Evolutionary conservation across 352 stramenopile species (phyloP).

Genomic region (Aphanomyces astaci): DNA sequence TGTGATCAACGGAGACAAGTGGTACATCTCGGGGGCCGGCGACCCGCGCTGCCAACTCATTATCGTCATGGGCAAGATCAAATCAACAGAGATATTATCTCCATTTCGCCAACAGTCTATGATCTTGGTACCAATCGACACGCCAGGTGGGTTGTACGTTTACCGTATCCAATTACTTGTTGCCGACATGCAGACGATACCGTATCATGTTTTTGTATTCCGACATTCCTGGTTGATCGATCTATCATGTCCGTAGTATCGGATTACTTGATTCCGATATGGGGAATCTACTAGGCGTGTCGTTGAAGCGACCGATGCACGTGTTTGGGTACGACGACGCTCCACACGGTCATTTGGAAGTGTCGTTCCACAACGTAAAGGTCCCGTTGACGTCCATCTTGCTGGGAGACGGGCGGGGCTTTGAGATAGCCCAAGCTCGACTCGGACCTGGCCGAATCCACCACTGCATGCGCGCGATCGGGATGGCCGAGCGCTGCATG

Average conservation of each 20-base stretch:
- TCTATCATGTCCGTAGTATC: too few species aligned
- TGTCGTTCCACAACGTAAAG: constrained; percentile 51
- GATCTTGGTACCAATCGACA: constrained; percentile 43
- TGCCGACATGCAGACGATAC: too few species aligned
- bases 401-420: constrained; percentile 76
- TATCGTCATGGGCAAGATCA: constrained; percentile 74
- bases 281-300: constrained; percentile 16
- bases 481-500: constrained; percentile 80
- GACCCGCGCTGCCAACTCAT: constrained; percentile 92
- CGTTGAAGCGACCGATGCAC: constrained; percentile 50
- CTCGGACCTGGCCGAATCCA: constrained; percentile 92
- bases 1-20: constrained; percentile 93
- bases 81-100: constrained; percentile 26
- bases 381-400: constrained; percentile 34
- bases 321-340: constrained; percentile 98
- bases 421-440: constrained; percentile 81
- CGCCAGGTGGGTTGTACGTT: constrained; percentile 23
- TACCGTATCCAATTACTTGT: too few species aligned
- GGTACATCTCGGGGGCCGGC: constrained; percentile 94
- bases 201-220: too few species aligned
- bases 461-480: constrained; percentile 96
- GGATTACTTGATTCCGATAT: not conserved
- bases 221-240: too few species aligned
- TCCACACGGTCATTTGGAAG: constrained; percentile 83
- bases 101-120: constrained; percentile 79